A percentile compares a stretch with the other conserved stretches of the same genome.
Conservation (phyloP, 2,329 filamentous ascomycete species). For the Nothophoma quercina region DNA sequence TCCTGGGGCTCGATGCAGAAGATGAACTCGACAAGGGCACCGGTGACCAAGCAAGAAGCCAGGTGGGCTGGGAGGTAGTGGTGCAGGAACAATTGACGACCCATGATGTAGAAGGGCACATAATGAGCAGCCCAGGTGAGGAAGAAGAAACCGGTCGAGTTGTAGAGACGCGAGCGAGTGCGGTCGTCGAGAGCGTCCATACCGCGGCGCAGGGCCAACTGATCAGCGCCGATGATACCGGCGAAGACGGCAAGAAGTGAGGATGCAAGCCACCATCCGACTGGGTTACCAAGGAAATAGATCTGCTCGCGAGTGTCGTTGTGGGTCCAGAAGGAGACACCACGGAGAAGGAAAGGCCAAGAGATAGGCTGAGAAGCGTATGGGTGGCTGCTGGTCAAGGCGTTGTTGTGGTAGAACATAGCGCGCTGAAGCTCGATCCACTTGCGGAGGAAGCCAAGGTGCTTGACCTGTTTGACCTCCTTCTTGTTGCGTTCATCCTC, state of each 20-base stretch:
- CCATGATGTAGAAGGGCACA: constrained; percentile 97
- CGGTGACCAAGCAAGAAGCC: constrained; percentile 87
- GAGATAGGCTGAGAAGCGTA: constrained; percentile 95
- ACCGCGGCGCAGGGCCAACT: constrained; percentile 89
- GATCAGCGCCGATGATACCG: constrained; percentile 90
- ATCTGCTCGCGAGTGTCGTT: constrained; percentile 95
- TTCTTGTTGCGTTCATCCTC: constrained; percentile 78
- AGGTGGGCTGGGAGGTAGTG: constrained; percentile 96
- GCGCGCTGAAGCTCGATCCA: constrained; percentile 96
- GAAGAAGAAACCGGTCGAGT: constrained; percentile 99
- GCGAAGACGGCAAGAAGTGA: constrained; percentile 91
- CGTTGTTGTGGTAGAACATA: constrained; percentile 99
- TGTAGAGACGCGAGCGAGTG: constrained; percentile 95
- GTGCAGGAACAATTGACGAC: constrained; percentile 95
- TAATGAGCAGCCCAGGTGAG: constrained; percentile 97
- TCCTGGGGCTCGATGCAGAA: constrained; percentile 85
- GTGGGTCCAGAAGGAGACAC: constrained; percentile 99
- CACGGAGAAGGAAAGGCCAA: constrained; percentile 96
- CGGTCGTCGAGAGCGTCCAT: constrained; percentile 92
- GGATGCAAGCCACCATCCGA: constrained; percentile 97
- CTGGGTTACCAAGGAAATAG: constrained; percentile 95
- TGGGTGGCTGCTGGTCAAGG: constrained; percentile 94
- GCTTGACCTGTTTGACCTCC: constrained; percentile 80
- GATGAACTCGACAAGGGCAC: constrained; percentile 91
- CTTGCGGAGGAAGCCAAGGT: constrained; percentile 87